Evolutionary conservation across 2,329 filamentous ascomycete species (phyloP).

Genomic region (Ophiostoma triangulosporum): DNA sequence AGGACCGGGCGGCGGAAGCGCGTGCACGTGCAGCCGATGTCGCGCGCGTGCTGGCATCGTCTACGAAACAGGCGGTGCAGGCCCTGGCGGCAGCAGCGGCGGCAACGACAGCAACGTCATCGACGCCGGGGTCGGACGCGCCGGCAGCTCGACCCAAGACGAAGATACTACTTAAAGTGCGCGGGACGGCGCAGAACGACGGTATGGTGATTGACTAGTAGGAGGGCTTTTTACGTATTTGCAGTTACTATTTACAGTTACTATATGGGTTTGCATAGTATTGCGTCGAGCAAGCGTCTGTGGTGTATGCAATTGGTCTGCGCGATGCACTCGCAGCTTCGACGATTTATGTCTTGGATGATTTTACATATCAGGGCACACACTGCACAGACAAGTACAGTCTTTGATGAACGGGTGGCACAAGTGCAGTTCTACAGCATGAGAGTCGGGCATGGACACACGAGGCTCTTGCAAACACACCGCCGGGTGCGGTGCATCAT

Average conservation of each 20-base stretch:
- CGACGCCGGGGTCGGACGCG: background rate
- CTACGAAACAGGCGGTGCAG: background rate
- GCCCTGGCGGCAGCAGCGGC: background rate
- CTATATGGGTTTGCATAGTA: no score
- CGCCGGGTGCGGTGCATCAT: no score
- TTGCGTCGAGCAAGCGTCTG: no score
- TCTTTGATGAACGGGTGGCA: background rate
- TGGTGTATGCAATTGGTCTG: background rate
- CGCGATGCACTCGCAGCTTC: background rate
- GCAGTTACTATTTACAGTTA: background rate
- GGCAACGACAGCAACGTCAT: background rate
- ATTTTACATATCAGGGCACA: no score
- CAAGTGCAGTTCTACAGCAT: no score
- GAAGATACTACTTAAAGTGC: conserved; percentile 5
- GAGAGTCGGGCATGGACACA: no score
- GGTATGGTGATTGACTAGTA: conserved; percentile 8
- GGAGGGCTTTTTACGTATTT: background rate
- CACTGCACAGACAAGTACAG: no score
- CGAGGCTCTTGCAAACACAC: no score
- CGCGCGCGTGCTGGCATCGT: background rate
- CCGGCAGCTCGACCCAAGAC: conserved; percentile 1
- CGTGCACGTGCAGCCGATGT: background rate
- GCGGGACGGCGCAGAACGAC: background rate
- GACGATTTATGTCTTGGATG: no score
- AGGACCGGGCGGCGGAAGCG: background rate